Base-by-base conservation (phyloP, 345 rosid genomes). In the Brassica carinata region DNA sequence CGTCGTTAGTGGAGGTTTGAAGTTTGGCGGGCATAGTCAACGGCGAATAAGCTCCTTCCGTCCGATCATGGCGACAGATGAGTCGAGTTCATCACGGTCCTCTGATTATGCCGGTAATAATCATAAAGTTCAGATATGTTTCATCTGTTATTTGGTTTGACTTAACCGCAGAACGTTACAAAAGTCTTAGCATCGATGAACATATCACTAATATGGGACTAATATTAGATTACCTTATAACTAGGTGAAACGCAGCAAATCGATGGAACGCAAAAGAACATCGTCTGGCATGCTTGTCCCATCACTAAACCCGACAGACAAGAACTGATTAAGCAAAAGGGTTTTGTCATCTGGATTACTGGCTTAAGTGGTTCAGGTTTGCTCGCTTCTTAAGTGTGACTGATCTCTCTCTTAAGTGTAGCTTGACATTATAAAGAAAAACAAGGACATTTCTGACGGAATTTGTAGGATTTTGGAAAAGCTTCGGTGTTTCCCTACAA, bases 291-390 rank as follows among this genome's bases (percentile, higher is more conserved):
- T 77, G 23, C 81, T 63, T 81, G 86, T 83, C 85, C 94, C 5
- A 86, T 92, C 55, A 88, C 71, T 33, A 89, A 87, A 83, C 53
- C 72, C 64, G 88, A 86, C 36, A 89, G 97, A 61, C 85, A 90
- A 72, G 78, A 83, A 23, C 77, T 92, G 77, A 85, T 90, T 73
- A 84, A 87, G 75, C 97, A 92, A 74, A 92, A 86, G 59, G 97
- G 94, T 19, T 92, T 93, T 63, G 91, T 89, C 43, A 83, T 90
- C 38, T 92, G 95, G 97, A 84, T 90, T 72, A 92, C 94, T 2
- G 95, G 97, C 70, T 91, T 92, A 48, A 88, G 95, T 72, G 97
- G 94, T 85, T 92, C 95, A 88, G 95, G 95, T 92, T 82, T 78
- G 87, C 59, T 3, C 11, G 7, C 10, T 58, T 68, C 67, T 27